Base-by-base conservation (phyloP, 169 alveolate genomes). In the Plasmodium gaboni region DNA sequence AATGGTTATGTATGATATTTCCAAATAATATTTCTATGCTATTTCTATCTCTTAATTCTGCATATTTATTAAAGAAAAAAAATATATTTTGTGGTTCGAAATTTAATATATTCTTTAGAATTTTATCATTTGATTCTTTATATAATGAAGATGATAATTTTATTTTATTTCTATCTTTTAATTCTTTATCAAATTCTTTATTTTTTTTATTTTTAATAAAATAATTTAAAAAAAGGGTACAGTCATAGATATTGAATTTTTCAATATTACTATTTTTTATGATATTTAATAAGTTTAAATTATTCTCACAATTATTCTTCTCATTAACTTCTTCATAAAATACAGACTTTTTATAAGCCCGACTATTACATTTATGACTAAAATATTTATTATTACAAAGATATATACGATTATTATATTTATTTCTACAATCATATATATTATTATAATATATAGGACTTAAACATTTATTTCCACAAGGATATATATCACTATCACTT, bases 271-370 rank as follows among this genome's bases (percentile, higher is more conserved):
- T 80, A 3, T 59, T 55, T 44, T 46, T 68, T 9, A 80, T 65
- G 5, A 80, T 80, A 5, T 46, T 24, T 4, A 80, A 12, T 26
- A 80, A 65, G 32, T 67, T 64, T 32, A 51, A 26, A 67, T 80
- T 80, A 22, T 80, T 50, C 57, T 67, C 70, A 9, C 2, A 48
- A 55, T 80, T 80, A 8, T 22, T 53, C 42, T 64, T 64, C 24
- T 80, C 83, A 28, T 24, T 80, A 17, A 80, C 19, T 28, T 80
- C 83, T 2, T 80, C 90, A 19, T 80, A 70, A 50, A 80, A 80
- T n/a, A 80, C 38, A n/a, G 90, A 80, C 15, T 42, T 70, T 8
- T 60, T 59, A 17, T 64, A 55, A 32, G 44, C 44, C 0, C 44
- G 44, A 32, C 44, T 32, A 32, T 32, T 32, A 32, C 6, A 4